A percentile compares a stretch with the other conserved stretches of the same genome.
phyloP scores from a whole-genome alignment of 768 basidiomycete genomes.

The Leccinum uliginosum region DNA sequence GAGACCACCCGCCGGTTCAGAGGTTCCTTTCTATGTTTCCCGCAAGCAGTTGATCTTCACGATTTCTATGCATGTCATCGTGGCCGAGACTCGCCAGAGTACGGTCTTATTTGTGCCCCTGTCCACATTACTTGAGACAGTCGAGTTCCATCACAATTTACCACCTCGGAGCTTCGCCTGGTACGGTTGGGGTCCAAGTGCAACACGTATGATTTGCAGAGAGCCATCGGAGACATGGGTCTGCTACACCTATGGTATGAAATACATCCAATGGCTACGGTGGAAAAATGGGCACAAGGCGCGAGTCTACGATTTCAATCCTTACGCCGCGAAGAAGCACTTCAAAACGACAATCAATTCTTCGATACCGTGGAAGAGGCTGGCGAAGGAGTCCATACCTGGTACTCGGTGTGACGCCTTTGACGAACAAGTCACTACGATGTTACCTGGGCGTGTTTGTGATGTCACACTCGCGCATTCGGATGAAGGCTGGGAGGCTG shows the following conservation, averaged over 20 bases:
- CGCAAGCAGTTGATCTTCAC: constrained; percentile 31
- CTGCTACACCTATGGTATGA: constrained; percentile 34
- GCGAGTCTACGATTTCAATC: constrained; percentile 33
- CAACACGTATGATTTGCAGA: constrained; percentile 27
- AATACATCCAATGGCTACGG: constrained; percentile 24
- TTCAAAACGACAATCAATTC: constrained; percentile 8
- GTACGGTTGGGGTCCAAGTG: constrained; percentile 30
- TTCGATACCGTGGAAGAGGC: constrained; percentile 14
- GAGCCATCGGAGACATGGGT: constrained; percentile 32
- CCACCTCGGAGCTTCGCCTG: constrained; percentile 19
- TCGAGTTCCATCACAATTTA: constrained; percentile 10
- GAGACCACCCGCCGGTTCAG: constrained; percentile 9
- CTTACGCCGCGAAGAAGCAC: constrained; percentile 15
- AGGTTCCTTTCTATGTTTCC: constrained; percentile 22
- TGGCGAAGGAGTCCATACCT: constrained; percentile 9
- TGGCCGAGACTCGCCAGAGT: constrained; percentile 4
- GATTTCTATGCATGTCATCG: constrained; percentile 20
- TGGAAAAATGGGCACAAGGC: constrained; percentile 21
- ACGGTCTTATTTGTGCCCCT: constrained; percentile 29
- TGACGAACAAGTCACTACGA: constrained; percentile 20
- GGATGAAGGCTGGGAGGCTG: constrained; percentile 25
- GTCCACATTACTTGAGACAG: constrained; percentile 27
- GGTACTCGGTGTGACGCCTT: constrained; percentile 16
- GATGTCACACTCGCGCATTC: constrained; percentile 10
- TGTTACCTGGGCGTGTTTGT: constrained; percentile 27